These are phyloP conservation scores for Phytophthora tubulina DNA, from an alignment of 352 stramenopile species.

Conservation along the genomic window DNA sequence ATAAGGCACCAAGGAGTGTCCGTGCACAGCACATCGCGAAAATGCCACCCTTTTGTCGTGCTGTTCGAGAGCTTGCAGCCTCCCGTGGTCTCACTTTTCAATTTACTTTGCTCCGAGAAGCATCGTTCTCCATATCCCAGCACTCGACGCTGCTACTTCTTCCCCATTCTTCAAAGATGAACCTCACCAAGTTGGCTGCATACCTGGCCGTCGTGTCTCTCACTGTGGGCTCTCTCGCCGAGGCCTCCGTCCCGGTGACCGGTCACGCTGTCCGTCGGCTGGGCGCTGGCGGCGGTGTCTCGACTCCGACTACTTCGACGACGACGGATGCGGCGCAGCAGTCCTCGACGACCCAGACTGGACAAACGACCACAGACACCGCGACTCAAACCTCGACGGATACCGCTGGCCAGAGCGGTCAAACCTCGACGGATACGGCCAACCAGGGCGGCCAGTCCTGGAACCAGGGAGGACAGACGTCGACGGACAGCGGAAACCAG, in stretches of 20 bases:
- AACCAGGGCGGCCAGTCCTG: conserved; percentile 18
- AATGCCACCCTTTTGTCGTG: conserved; percentile 6
- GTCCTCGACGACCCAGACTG: conserved; percentile 24
- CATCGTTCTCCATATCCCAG: conserved; percentile 28
- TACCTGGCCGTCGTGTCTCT: conserved; percentile 41
- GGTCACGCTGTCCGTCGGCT: conserved; percentile 28
- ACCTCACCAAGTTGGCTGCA: conserved; percentile 40
- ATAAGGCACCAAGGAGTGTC: conserved; percentile 1
- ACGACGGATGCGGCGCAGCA: conserved; percentile 13
- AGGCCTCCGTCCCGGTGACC: conserved; percentile 27
- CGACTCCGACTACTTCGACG: conserved; percentile 16
- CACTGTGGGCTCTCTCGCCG: conserved; percentile 25
- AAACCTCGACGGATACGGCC: background rate
- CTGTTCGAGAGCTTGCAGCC: conserved; percentile 19
- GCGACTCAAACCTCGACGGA: too few relatives aligned
- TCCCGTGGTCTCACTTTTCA: conserved; percentile 31
- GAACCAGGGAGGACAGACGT: conserved; percentile 1
- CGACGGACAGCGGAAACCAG: conserved; percentile 11
- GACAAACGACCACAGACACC: background rate
- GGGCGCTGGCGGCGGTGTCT: conserved; percentile 33
- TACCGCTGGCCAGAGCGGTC: too few relatives aligned
- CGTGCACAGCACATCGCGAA: conserved; percentile 13
- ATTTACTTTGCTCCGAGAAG: conserved; percentile 42
- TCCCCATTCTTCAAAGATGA: conserved; percentile 31
- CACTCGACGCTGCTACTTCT: conserved; percentile 18